Evolutionary conservation across 2,329 filamentous ascomycete species (phyloP).

Genomic region (Fusarium nisikadoi): DNA sequence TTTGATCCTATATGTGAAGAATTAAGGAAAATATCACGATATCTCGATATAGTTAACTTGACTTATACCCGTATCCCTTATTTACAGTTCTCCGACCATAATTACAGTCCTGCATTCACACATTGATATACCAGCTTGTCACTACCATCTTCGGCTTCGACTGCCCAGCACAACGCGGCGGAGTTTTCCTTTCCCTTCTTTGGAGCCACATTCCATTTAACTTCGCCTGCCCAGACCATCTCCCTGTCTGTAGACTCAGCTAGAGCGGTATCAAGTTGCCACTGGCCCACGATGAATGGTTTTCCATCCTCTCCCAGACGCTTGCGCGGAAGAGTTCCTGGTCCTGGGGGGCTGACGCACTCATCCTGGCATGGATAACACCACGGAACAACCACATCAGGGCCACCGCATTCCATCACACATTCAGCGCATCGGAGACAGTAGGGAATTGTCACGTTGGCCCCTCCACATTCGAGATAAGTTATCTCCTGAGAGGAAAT

Average conservation of each 20-base stretch:
- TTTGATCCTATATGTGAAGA: background rate
- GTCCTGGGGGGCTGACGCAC: background rate
- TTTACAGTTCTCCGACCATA: too few species aligned
- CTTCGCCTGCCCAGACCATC: background rate
- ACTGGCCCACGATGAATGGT: background rate
- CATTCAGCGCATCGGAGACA: background rate
- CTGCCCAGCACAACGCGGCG: background rate
- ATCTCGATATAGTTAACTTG: background rate
- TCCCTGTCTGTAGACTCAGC: rapidly evolving
- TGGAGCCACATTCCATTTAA: background rate
- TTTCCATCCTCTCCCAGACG: background rate
- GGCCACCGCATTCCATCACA: background rate
- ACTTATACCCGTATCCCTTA: background rate
- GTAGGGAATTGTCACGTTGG: background rate
- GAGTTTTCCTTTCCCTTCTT: background rate
- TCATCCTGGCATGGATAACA: rapidly evolving
- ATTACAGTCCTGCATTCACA: background rate
- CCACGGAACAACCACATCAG: background rate
- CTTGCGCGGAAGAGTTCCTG: background rate
- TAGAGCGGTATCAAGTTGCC: rapidly evolving
- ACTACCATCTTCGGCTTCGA: background rate
- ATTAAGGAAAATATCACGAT: background rate
- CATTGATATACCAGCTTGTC: background rate
- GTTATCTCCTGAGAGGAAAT: rapidly evolving
- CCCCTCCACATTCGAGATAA: background rate